Percentiles rank a stretch among this genome's conserved stretches.
phyloP scores from a whole-genome alignment of 1,139 yeast genomes.

The Debaryomycetaceae sp. region DNA sequence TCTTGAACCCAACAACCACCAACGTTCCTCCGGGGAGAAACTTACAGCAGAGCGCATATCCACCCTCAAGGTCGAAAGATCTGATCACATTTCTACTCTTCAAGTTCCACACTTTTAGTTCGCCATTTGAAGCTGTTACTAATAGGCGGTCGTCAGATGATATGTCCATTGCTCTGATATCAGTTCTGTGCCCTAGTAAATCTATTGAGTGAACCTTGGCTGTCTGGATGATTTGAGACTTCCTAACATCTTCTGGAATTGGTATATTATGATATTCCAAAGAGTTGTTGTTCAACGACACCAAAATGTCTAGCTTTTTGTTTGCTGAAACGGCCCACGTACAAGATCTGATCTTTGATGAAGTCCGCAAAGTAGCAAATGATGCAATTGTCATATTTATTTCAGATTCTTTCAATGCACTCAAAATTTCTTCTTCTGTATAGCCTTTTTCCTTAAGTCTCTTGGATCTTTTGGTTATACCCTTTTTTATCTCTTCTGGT shows the following conservation, averaged over 20 bases:
- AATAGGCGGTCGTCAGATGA: conserved; percentile 77
- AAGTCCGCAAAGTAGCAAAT: conserved; percentile 57
- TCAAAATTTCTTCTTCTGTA: conserved; percentile 58
- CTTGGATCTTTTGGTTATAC: conserved; percentile 73
- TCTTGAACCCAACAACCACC: conserved; percentile 85
- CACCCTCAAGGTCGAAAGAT: conserved; percentile 70
- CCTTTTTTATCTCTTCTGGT: conserved; percentile 76
- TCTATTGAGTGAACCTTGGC: conserved; percentile 58
- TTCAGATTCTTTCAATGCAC: conserved; percentile 52
- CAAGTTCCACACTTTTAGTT: conserved; percentile 84
- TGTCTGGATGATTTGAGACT: conserved; percentile 37
- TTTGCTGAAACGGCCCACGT: conserved; percentile 46
- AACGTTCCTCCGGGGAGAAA: conserved; percentile 91
- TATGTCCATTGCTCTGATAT: conserved; percentile 78
- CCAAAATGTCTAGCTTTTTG: conserved; percentile 54
- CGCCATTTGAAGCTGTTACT: conserved; percentile 90
- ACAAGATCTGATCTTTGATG: conserved; percentile 54
- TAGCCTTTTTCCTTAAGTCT: conserved; percentile 69
- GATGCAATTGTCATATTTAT: conserved; percentile 61
- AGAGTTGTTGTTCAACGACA: conserved; percentile 69
- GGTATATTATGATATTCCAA: conserved; percentile 64
- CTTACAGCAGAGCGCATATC: conserved; percentile 77
- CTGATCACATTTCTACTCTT: conserved; percentile 72
- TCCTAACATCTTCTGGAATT: conserved; percentile 43
- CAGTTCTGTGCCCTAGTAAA: conserved; percentile 83